Conservation (phyloP, 352 stramenopile species). For the Phytophthora quininea region DNA sequence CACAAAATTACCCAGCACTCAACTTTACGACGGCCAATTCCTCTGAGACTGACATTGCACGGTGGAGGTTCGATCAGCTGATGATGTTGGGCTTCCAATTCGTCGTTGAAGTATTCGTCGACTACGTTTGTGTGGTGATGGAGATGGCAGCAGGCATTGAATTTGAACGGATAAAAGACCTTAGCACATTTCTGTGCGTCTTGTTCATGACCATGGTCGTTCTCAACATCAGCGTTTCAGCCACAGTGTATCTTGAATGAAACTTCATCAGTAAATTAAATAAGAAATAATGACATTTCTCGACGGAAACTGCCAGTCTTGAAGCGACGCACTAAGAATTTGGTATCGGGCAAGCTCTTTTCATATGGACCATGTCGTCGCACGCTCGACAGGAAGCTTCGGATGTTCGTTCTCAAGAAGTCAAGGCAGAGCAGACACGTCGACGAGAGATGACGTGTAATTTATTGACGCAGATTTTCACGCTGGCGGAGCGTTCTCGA, state of each 20-base stretch:
- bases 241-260: constrained; percentile 28
- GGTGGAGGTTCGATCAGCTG: constrained; percentile 14
- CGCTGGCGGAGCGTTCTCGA: constrained; percentile 35
- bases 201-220: constrained; percentile 36
- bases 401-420: constrained; percentile 7
- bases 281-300: constrained; percentile 2
- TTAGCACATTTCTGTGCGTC: constrained; percentile 27
- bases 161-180: constrained; percentile 20
- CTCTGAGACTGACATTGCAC: not conserved
- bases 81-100: constrained; percentile 17
- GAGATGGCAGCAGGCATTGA: constrained; percentile 29
- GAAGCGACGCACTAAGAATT: constrained; percentile 16
- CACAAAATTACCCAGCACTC: constrained; percentile 40
- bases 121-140: constrained; percentile 25
- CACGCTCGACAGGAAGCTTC: not conserved
- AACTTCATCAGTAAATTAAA: not conserved
- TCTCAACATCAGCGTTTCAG: constrained; percentile 38
- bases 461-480: constrained; percentile 58
- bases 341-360: too few relatives aligned
- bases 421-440: constrained; percentile 8
- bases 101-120: constrained; percentile 22
- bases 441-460: constrained; percentile 34
- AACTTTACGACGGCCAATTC: not conserved
- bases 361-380: constrained; percentile 9
- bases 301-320: constrained; percentile 7